Percentiles rank a stretch among this genome's conserved stretches.
Conservation (phyloP, 345 rosid species). For the Acer negundo region DNA sequence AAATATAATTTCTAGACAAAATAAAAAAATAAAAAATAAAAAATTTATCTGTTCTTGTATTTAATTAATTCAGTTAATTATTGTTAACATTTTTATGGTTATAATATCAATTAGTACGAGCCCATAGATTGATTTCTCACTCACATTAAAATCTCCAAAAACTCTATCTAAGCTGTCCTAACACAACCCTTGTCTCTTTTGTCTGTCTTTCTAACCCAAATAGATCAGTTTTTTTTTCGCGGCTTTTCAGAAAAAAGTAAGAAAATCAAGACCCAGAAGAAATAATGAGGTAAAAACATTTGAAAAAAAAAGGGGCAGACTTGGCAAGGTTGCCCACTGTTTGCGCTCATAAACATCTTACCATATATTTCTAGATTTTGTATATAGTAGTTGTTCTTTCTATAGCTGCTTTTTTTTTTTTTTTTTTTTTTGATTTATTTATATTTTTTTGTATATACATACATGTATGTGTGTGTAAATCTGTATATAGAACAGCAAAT, state of each 20-base stretch:
- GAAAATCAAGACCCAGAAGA: constrained; percentile 1
- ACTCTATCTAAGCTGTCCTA: constrained; percentile 22
- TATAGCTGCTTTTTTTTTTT: not conserved
- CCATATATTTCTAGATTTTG: constrained; percentile 3
- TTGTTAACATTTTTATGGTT: no score
- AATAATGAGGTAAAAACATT: constrained; percentile 10
- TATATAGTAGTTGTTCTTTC: not conserved
- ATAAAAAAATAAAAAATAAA: no score
- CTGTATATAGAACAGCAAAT: not conserved
- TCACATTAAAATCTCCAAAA: not conserved
- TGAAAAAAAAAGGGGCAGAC: not conserved
- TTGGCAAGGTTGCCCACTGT: not conserved
- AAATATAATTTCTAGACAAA: no score
- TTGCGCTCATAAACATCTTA: not conserved
- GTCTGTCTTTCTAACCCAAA: constrained; percentile 1
- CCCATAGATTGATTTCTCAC: no score
- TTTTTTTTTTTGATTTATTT: not conserved
- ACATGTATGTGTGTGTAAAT: not conserved
- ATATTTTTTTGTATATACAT: not conserved
- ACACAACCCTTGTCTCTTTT: not conserved
- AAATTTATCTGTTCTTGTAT: not conserved
- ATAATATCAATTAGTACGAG: no score
- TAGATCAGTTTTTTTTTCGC: constrained; percentile 24
- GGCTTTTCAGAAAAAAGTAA: constrained; percentile 22
- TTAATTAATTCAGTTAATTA: no score